Evolutionary conservation across 495 filamentous ascomycete species (phyloP).

Genomic region (Hypoxylon lienhwacheense): DNA sequence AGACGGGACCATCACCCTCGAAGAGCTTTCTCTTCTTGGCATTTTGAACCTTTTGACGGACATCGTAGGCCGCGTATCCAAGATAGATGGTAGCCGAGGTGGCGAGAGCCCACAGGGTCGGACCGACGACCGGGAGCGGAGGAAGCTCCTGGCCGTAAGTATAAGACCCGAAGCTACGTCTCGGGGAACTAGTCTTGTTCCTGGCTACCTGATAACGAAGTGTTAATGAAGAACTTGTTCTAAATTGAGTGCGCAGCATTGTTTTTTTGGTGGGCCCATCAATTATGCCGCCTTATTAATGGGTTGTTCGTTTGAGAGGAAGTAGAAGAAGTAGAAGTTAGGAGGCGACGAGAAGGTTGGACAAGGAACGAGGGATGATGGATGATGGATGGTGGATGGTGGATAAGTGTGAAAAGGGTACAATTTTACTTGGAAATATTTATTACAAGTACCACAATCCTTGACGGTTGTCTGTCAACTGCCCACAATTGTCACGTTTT

Average conservation of each 20-base stretch:
- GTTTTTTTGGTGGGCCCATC: not conserved
- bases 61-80: constrained; percentile 36
- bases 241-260: constrained; percentile 22
- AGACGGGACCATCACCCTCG: not conserved
- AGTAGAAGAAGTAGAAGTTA: too few relatives aligned
- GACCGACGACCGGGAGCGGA: constrained; percentile 30
- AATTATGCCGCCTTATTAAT: constrained; percentile 1
- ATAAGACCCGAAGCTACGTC: not conserved
- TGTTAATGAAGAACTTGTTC: constrained; percentile 11
- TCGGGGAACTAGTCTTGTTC: too few relatives aligned
- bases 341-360: not conserved
- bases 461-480: not conserved
- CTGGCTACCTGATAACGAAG: not conserved
- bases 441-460: too few relatives aligned
- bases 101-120: constrained; percentile 33
- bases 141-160: not conserved
- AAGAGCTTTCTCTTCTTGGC: constrained; percentile 6
- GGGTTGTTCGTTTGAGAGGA: constrained; percentile 2
- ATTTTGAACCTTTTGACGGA: constrained; percentile 26
- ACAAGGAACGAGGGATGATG: constrained; percentile 1
- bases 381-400: not conserved
- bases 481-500: not conserved
- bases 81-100: constrained; percentile 34
- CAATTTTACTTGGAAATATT: too few relatives aligned
- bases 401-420: not conserved